Evolutionary conservation across 768 basidiomycete species (phyloP), one percentile per base, ranked within the genome.

Genomic region (Mycena olivaceomarginata): DNA sequence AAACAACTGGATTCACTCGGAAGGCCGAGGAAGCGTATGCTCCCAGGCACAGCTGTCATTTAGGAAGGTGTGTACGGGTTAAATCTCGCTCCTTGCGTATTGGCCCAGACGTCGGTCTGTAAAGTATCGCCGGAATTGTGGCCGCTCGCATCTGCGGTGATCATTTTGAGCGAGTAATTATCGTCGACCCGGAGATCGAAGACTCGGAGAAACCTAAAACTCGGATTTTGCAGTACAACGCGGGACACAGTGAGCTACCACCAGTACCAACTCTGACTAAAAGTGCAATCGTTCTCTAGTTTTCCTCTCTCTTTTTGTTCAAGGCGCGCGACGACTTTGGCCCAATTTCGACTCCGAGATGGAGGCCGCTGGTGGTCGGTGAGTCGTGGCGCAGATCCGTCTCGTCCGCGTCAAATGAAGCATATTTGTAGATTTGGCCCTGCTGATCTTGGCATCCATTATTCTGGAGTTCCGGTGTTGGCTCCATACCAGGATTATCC

Each of bases 361-460:
- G 4, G 0, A 72, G 48, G 51, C 62, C 31, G 46, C 59, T 9
- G 69, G 69, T n/a, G 69, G 59, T 6, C 16, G 93, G 22, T 93
- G 92, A 40, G 37, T 39, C 11, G 13, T 37, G 13, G 10, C 1
- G 9, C 9, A 13, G 13, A 45, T 16, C 4, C 48, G 43, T 1
- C 10, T 57, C 4, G 6, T 25, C 3, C 56, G 20, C 6, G 22
- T 4, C n/a, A 56, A 25, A 25, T 9, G 20, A 10, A 45, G 20
- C 7, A 39, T 40, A 48, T 13, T 9, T 39, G 6, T 40, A 37
- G 20, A 31, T 20, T 40, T 18, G 22, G 7, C 37, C 39, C 39
- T 37, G 60, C 60, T 1, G 60, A 62, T 40, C 18, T 20, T 2
- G 39, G 20, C 18, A 5, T 62, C 8, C 60, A 62, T 20, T 62